phyloP scores from a whole-genome alignment of 1,139 yeast genomes.

The Saccharomyces hybrid region DNA sequence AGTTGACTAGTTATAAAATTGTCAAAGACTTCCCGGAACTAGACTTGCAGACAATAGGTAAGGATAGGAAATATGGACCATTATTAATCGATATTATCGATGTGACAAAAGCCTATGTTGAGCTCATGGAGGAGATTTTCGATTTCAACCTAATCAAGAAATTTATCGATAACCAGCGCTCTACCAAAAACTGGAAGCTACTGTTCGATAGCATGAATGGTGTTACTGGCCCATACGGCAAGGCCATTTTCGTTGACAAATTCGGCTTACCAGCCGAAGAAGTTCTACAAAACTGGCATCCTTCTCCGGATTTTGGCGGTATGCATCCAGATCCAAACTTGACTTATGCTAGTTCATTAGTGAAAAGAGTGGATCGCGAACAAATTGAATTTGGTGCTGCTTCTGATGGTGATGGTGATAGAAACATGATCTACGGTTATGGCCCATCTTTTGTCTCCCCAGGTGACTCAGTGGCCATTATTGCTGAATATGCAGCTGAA shows the following conservation, averaged over 20 bases:
- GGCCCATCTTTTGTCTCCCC: conserved; percentile 91
- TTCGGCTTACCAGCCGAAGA: conserved; percentile 59
- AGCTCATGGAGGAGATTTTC: conserved; percentile 77
- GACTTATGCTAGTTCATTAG: conserved; percentile 86
- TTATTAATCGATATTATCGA: conserved; percentile 74
- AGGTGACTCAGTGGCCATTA: conserved; percentile 96
- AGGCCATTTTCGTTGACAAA: conserved; percentile 73
- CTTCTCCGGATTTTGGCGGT: conserved; percentile 91
- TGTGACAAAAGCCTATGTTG: conserved; percentile 69
- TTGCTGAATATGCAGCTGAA: conserved; percentile 78
- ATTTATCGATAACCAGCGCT: conserved; percentile 47
- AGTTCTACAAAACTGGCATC: conserved; percentile 69
- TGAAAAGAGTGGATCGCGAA: conserved; percentile 71
- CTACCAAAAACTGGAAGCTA: conserved; percentile 52
- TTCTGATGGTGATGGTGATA: conserved; percentile 97
- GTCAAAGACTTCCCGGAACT: conserved; percentile 46
- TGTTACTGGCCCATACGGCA: conserved; percentile 95
- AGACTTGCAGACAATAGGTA: conserved; percentile 56
- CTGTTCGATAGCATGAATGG: conserved; percentile 90
- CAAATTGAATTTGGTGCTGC: conserved; percentile 94
- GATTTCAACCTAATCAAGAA: conserved; percentile 75
- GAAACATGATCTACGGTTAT: conserved; percentile 97
- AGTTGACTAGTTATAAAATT: conserved; percentile 53
- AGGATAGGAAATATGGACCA: conserved; percentile 38
- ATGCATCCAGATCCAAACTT: conserved; percentile 96